Evolutionary conservation across 2,329 filamentous ascomycete genomes (phyloP).

Genomic region (Aspergillus tamarii): DNA sequence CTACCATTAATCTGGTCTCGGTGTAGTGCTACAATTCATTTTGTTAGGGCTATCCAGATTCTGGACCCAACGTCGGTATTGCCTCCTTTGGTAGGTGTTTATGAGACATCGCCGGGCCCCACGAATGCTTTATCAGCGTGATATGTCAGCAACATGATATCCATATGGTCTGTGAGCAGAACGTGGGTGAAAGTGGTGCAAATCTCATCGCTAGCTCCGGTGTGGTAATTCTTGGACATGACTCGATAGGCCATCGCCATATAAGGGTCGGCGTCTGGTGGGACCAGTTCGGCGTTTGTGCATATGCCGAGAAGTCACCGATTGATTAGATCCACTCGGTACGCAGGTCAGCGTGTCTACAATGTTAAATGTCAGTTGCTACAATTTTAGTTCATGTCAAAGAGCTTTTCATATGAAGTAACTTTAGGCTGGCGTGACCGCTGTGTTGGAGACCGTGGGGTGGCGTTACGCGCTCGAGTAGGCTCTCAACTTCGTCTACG

Average conservation of each 20-base stretch:
- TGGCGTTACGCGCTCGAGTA: neutral
- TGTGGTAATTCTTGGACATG: too few species aligned
- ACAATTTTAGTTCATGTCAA: accelerated
- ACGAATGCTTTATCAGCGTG: neutral
- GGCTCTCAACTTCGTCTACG: neutral
- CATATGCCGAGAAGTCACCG: neutral
- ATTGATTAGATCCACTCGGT: neutral
- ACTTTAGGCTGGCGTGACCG: too few species aligned
- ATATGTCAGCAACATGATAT: neutral
- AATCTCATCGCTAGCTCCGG: neutral
- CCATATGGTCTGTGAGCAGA: neutral
- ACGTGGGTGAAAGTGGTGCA: neutral
- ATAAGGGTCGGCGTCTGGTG: neutral
- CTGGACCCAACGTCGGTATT: neutral
- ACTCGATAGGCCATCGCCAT: neutral
- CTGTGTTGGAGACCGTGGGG: neutral
- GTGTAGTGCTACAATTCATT: neutral
- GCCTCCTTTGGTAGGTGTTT: too few species aligned
- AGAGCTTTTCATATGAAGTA: too few species aligned
- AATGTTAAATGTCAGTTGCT: neutral
- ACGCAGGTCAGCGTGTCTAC: too few species aligned
- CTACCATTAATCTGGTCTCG: neutral
- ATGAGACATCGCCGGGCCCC: neutral
- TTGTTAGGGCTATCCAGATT: neutral
- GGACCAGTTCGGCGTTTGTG: neutral